Evolutionary conservation across 129 eudicot species (phyloP).

Genomic region (Calendula officinalis): DNA sequence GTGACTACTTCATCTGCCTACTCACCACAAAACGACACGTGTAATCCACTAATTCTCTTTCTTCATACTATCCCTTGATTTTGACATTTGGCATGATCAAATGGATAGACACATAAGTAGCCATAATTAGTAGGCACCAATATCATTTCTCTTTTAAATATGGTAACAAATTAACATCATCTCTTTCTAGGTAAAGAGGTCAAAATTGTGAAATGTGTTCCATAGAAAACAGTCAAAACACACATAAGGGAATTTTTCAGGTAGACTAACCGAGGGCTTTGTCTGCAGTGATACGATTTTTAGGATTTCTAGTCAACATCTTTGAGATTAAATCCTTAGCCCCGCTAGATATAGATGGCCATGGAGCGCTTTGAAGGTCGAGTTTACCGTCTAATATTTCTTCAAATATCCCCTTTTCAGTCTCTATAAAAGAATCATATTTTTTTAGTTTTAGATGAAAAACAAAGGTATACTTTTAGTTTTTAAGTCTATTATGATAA

Average conservation of each 20-base stretch:
- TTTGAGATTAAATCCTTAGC: conserved; percentile 80
- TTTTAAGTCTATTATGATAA: neutral
- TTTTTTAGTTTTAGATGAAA: neutral
- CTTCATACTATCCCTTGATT: too few relatives aligned
- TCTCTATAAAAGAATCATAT: conserved; percentile 39
- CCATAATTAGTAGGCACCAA: too few relatives aligned
- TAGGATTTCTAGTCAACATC: conserved; percentile 77
- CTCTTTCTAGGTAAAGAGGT: too few relatives aligned
- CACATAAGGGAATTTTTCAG: neutral
- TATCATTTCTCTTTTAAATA: too few relatives aligned
- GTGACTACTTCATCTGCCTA: too few relatives aligned
- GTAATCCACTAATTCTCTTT: too few relatives aligned
- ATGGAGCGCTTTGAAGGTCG: conserved; percentile 62
- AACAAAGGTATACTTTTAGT: neutral
- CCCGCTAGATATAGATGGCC: conserved; percentile 79
- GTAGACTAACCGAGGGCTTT: conserved; percentile 74
- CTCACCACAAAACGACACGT: too few relatives aligned
- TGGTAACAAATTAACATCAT: too few relatives aligned
- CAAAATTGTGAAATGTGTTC: neutral
- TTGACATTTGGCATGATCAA: too few relatives aligned
- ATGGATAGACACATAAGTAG: too few relatives aligned
- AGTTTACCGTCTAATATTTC: conserved; percentile 54
- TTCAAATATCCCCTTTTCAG: conserved; percentile 69
- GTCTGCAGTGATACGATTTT: conserved; percentile 68
- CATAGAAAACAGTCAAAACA: neutral